Base-by-base conservation (phyloP, 495 filamentous ascomycete species). In the Darksidea phi region DNA sequence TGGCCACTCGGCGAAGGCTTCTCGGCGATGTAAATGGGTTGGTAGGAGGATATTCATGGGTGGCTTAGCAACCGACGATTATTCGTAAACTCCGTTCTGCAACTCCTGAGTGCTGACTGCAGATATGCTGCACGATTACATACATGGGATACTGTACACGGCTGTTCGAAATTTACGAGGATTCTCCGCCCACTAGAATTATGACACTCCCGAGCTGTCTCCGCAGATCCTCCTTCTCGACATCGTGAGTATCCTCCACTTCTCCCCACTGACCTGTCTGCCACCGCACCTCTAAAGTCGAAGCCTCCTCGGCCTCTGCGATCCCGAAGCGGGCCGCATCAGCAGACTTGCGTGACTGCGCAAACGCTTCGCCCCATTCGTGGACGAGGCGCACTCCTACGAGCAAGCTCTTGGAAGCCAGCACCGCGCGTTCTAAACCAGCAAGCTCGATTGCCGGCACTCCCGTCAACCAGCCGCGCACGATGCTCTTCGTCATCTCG, bases 181-280 rank as follows among this genome's bases (percentile, higher is more conserved):
- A 38, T 11, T 50, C 52, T 20, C 63, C 64, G 51, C 67, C 43
- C n/a, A 95, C 88, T 51, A 95, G 73, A 59, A 96, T 66, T 21
- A 96, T 78, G 37, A 89, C 87, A 73, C 89, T 93, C 18, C 92
- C 94, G 59, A 98, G 73, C 77, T 96, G 94, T 64, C 94, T 81
- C 73, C 81, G 82, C 66, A 97, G 42, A 76, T 98, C 94, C 75
- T 95, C 94, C 73, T 85, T 90, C 68, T 96, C 86, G 1, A 98
- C 94, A 83, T 98, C 94, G 75, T 98, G 95, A 41, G 91, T 95
- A 76, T 98, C 94, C 74, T 98, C 95, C 2, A 98, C 94, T 77
- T 95, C 91, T 1, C 94, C 94, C 91, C 94, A 97, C 76, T 85
- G 81, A 15, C 83, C 77, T 5, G 88, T 95, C 81, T 98, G 94